Evolutionary conservation across 805 yeast genomes (phyloP).

Genomic region (Myxozyma vanderwaltii): DNA sequence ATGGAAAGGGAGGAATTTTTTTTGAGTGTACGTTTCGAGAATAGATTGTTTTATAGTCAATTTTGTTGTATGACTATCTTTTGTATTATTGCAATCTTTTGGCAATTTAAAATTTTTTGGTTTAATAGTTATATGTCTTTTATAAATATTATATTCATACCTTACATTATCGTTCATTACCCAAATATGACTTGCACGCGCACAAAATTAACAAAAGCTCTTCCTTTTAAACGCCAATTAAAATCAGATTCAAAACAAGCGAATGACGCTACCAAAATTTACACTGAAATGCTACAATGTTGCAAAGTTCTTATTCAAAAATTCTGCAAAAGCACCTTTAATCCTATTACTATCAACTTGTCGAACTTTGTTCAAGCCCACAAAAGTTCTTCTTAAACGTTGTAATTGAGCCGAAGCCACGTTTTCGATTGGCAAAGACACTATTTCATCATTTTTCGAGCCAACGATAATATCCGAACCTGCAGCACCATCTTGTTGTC

Average conservation of each 20-base stretch:
- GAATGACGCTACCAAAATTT: not conserved
- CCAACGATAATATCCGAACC: slow-evolving; percentile 47
- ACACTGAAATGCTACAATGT: too few relatives aligned
- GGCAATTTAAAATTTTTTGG: too few relatives aligned
- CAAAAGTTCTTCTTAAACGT: slow-evolving; percentile 78
- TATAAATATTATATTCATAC: too few relatives aligned
- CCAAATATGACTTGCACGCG: too few relatives aligned
- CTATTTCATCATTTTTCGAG: slow-evolving; percentile 42
- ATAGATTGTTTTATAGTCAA: not conserved
- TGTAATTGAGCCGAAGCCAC: slow-evolving; percentile 78
- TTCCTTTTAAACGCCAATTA: too few relatives aligned
- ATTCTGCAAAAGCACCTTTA: slow-evolving; percentile 73
- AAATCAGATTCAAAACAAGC: not conserved
- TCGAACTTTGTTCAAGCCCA: slow-evolving; percentile 78
- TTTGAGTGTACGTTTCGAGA: not conserved
- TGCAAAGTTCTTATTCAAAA: slow-evolving; percentile 63
- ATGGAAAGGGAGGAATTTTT: too few relatives aligned
- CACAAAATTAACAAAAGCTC: too few relatives aligned
- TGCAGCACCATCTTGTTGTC: slow-evolving; percentile 54
- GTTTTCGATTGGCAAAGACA: slow-evolving; percentile 63
- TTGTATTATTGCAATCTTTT: not conserved
- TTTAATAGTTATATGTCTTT: too few relatives aligned
- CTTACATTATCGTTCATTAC: too few relatives aligned
- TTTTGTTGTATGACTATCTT: not conserved
- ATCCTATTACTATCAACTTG: slow-evolving; percentile 71